Evolutionary conservation across 495 filamentous ascomycete genomes (phyloP).

Genomic region (Penicillium canescens): DNA sequence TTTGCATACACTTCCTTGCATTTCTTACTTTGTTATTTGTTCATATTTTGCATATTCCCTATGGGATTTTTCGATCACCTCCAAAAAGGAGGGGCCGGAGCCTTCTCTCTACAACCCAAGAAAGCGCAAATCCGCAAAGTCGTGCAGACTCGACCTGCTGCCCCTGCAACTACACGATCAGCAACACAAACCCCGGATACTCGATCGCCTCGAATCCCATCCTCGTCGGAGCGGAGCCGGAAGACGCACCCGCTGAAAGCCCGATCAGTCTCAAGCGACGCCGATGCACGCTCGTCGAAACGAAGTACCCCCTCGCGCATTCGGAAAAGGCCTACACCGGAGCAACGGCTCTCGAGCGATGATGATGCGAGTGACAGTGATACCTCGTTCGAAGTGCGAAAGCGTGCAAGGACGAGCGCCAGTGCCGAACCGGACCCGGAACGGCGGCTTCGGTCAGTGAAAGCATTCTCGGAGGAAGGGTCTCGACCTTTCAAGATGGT

Average conservation of each 20-base stretch:
- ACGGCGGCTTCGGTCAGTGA: conserved; percentile 59
- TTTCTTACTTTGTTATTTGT: conserved; percentile 23
- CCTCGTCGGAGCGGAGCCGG: conserved; percentile 25
- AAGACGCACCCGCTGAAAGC: conserved; percentile 31
- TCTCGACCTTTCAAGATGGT: conserved; percentile 54
- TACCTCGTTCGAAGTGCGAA: conserved; percentile 46
- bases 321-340: conserved; percentile 49
- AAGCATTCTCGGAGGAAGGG: conserved; percentile 59
- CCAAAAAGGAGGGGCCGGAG: conserved; percentile 52
- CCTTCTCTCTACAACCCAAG: conserved; percentile 50
- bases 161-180: conserved; percentile 32
- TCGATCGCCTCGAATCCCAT: conserved; percentile 21
- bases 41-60: conserved; percentile 18
- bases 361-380: conserved; percentile 51
- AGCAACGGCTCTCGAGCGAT: conserved; percentile 49
- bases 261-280: conserved; percentile 35
- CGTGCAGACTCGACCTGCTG: conserved; percentile 38
- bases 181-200: conserved; percentile 24
- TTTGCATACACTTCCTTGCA: conserved; percentile 14
- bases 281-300: conserved; percentile 34
- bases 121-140: conserved; percentile 51
- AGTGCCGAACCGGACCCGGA: conserved; percentile 55
- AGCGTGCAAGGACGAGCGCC: conserved; percentile 44
- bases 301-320: conserved; percentile 37
- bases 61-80: conserved; percentile 60